Evolutionary conservation across 2,329 filamentous ascomycete species (phyloP).

Genomic region (Colletotrichum sp.): DNA sequence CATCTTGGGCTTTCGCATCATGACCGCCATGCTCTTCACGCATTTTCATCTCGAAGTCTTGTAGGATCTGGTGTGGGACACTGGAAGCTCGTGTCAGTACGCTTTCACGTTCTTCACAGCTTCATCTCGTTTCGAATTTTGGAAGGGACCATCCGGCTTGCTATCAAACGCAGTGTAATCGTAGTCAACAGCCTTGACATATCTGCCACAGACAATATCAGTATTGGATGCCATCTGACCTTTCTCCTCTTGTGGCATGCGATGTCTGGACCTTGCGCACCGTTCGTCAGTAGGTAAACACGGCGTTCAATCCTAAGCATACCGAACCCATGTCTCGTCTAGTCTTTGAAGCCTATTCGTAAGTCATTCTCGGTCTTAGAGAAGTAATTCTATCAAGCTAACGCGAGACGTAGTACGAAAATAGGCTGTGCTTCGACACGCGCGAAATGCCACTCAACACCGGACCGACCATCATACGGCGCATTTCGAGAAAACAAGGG

Average conservation of each 20-base stretch:
- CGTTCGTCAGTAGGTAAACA: background rate
- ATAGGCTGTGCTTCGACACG: background rate
- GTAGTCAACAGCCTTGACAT: rapidly evolving
- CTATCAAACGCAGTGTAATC: background rate
- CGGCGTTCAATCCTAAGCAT: no score
- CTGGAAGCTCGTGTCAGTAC: background rate
- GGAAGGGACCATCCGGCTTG: rapidly evolving
- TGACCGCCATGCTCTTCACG: background rate
- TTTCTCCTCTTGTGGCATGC: background rate
- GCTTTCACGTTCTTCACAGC: background rate
- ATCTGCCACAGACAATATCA: background rate
- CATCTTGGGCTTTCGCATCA: background rate
- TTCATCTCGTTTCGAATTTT: background rate
- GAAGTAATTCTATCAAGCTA: background rate
- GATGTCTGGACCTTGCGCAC: background rate
- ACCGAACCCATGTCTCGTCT: no score
- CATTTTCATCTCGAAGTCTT: background rate
- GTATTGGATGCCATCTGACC: rapidly evolving
- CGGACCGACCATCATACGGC: background rate
- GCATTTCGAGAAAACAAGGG: background rate
- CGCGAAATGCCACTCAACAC: background rate
- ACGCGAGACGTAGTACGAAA: background rate
- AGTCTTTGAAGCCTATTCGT: background rate
- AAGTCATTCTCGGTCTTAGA: background rate
- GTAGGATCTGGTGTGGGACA: background rate